Conservation (phyloP, 139 green algal genomes). For the Coccomyxa sp. region DNA sequence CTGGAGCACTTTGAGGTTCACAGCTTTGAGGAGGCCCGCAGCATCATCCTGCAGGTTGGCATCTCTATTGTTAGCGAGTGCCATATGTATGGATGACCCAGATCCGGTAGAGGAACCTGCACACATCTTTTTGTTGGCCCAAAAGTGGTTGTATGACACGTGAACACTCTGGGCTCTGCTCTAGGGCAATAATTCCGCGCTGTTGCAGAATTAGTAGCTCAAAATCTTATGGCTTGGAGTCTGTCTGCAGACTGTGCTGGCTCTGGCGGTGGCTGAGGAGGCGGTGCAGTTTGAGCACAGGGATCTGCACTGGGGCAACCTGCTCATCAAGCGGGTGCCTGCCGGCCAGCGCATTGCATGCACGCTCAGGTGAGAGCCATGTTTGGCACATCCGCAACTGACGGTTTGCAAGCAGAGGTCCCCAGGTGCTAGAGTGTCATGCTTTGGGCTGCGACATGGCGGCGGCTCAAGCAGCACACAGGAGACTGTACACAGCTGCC, state of each 20-base stretch:
- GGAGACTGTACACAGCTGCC: background rate
- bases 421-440: background rate
- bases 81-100: too few relatives aligned
- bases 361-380: conserved; percentile 19
- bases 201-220: too few relatives aligned
- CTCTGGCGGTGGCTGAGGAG: conserved; percentile 85
- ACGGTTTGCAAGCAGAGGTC: background rate
- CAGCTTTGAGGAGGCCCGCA: conserved; percentile 62
- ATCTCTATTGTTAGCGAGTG: too few relatives aligned
- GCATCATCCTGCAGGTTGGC: conserved; percentile 91
- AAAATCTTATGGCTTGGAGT: too few relatives aligned
- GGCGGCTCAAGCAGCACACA: background rate
- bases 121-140: too few relatives aligned
- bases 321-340: conserved; percentile 42
- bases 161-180: too few relatives aligned
- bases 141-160: too few relatives aligned
- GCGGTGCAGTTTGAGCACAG: conserved; percentile 93
- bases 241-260: conserved; percentile 56
- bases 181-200: too few relatives aligned
- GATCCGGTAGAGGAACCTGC: too few relatives aligned
- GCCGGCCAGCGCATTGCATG: background rate
- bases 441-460: background rate
- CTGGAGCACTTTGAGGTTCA: conserved; percentile 79
- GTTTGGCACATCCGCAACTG: background rate
- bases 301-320: conserved; percentile 94